Conservation (phyloP, 73 alveolate species). For the Paramecium biaurelia region DNA sequence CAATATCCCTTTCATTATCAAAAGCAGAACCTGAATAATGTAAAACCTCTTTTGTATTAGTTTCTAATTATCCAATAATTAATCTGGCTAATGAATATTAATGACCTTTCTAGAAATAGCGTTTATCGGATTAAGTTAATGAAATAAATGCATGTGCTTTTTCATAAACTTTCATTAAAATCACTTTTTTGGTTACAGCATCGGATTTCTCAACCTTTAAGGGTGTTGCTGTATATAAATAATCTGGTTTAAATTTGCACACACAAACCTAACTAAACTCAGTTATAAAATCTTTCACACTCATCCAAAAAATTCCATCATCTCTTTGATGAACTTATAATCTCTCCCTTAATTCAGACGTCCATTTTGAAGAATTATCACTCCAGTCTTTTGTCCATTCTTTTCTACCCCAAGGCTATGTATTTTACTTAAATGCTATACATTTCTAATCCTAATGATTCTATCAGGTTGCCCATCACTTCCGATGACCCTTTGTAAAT, state of each 20-base stretch:
- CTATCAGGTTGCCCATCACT: constrained; percentile 53
- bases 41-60: constrained; percentile 60
- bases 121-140: constrained; percentile 69
- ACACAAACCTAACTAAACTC: constrained; percentile 88
- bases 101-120: constrained; percentile 73
- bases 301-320: constrained; percentile 91
- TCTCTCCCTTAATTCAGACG: constrained; percentile 78
- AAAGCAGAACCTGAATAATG: constrained; percentile 81
- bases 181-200: constrained; percentile 62
- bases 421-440: neutral
- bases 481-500: constrained; percentile 58
- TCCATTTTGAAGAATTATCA: constrained; percentile 85
- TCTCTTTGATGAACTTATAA: constrained; percentile 76
- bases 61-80: constrained; percentile 52
- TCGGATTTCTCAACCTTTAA: constrained; percentile 66
- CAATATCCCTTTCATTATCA: constrained; percentile 89
- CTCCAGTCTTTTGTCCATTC: constrained; percentile 84
- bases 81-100: constrained; percentile 74
- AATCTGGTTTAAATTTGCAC: constrained; percentile 82
- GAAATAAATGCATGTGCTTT: constrained; percentile 69
- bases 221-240: constrained; percentile 67
- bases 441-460: constrained; percentile 53
- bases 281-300: constrained; percentile 79
- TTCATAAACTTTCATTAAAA: constrained; percentile 61
- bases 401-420: constrained; percentile 62